Conservation (phyloP, 495 filamentous ascomycete genomes). For the Hypoxylon lenormandii region DNA sequence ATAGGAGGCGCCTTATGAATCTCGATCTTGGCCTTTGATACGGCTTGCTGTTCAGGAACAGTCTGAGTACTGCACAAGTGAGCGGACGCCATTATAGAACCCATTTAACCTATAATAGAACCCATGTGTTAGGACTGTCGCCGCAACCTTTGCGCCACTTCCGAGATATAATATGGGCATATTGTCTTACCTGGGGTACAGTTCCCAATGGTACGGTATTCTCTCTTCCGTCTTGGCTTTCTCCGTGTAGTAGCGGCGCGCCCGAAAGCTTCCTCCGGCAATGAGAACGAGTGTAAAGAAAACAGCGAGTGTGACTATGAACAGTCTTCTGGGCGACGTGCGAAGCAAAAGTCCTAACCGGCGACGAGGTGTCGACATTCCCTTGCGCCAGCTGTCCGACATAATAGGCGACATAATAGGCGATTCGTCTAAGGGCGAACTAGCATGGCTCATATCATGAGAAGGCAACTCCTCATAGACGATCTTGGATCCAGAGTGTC, state of each 20-base stretch:
- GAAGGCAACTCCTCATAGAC: slow-evolving; percentile 43
- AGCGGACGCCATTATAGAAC: slow-evolving; percentile 78
- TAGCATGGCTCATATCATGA: slow-evolving; percentile 41
- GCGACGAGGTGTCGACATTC: slow-evolving; percentile 24
- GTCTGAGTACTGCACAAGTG: slow-evolving; percentile 67
- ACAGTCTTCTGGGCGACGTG: slow-evolving; percentile 46
- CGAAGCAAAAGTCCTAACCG: slow-evolving; percentile 39
- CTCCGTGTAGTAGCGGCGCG: slow-evolving; percentile 36
- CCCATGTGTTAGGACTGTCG: slow-evolving; percentile 22
- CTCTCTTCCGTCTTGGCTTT: slow-evolving; percentile 31
- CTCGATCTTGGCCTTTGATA: slow-evolving; percentile 37
- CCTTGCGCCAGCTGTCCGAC: slow-evolving; percentile 38
- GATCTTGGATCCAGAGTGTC: slow-evolving; percentile 26
- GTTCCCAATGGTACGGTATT: slow-evolving; percentile 47
- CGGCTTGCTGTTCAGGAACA: slow-evolving; percentile 74
- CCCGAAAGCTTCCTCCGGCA: slow-evolving; percentile 38
- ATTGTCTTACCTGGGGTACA: slow-evolving; percentile 40
- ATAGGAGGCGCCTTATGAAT: slow-evolving; percentile 52
- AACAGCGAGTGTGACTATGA: slow-evolving; percentile 34
- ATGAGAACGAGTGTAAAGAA: slow-evolving; percentile 42
- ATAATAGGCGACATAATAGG: slow-evolving; percentile 43
- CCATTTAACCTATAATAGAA: slow-evolving; percentile 61
- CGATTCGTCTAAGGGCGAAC: slow-evolving; percentile 33
- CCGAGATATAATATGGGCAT: slow-evolving; percentile 8
- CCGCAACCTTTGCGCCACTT: slow-evolving; percentile 1